phyloP scores from a whole-genome alignment of 352 stramenopile species.

The Phytophthora nicotianae region DNA sequence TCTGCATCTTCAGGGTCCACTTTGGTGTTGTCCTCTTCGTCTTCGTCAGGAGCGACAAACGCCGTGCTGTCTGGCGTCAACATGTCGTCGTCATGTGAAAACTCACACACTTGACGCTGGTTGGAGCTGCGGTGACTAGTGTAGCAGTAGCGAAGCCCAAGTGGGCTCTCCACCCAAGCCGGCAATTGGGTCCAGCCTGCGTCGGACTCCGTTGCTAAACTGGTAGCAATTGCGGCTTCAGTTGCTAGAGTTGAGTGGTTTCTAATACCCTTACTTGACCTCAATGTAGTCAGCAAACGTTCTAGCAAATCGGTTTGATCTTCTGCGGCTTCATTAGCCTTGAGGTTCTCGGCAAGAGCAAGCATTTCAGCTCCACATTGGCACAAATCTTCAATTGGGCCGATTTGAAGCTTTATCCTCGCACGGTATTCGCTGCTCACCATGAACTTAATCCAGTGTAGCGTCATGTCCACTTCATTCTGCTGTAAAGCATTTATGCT shows the following conservation, averaged over 20 bases:
- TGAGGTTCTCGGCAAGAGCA: conserved; percentile 34
- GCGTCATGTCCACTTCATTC: conserved; percentile 40
- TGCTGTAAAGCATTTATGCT: not conserved
- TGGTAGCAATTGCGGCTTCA: conserved; percentile 31
- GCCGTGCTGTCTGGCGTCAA: conserved; percentile 30
- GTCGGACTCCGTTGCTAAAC: conserved; percentile 8
- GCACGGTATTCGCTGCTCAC: conserved; percentile 73
- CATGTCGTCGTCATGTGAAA: conserved; percentile 55
- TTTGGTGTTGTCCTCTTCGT: conserved; percentile 21
- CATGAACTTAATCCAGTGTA: conserved; percentile 72
- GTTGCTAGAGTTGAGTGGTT: conserved; percentile 44
- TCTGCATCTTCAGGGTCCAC: conserved; percentile 42
- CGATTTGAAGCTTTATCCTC: conserved; percentile 60
- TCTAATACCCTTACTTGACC: conserved; percentile 54
- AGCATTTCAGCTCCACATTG: conserved; percentile 64
- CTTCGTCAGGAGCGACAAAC: conserved; percentile 40
- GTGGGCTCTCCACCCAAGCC: conserved; percentile 46
- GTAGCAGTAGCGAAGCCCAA: conserved; percentile 55
- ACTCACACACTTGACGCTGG: conserved; percentile 44
- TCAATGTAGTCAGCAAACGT: conserved; percentile 42
- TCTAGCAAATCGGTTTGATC: conserved; percentile 33
- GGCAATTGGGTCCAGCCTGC: conserved; percentile 43
- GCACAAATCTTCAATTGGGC: conserved; percentile 68
- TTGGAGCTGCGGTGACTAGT: conserved; percentile 19
- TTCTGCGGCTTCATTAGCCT: conserved; percentile 13